phyloP scores from a whole-genome alignment of 2,329 filamentous ascomycete genomes.

The Fusarium cyanostomum region DNA sequence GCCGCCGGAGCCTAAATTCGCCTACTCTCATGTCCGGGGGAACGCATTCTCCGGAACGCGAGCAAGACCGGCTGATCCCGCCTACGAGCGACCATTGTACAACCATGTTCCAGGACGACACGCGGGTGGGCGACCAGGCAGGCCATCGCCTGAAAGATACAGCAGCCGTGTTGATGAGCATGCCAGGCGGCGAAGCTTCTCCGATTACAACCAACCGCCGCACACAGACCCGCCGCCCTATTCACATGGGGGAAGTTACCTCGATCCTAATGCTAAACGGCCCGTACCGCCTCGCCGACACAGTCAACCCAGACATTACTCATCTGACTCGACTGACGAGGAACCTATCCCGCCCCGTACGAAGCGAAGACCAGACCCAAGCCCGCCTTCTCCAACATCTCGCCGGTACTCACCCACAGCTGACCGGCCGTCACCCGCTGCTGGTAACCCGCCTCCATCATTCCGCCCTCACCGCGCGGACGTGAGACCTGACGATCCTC shows the following conservation, averaged over 20 bases:
- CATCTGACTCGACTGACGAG: conserved; percentile 55
- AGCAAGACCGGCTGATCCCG: conserved; percentile 44
- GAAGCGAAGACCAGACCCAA: conserved; percentile 40
- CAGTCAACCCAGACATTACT: conserved; percentile 59
- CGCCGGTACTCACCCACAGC: conserved; percentile 48
- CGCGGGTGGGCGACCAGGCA: conserved; percentile 44
- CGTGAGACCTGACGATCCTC: conserved; percentile 47
- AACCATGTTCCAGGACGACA: conserved; percentile 54
- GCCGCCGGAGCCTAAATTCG: conserved; percentile 48
- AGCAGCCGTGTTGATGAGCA: conserved; percentile 53
- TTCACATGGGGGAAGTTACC: conserved; percentile 44
- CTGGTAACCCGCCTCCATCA: conserved; percentile 35
- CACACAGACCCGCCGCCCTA: conserved; percentile 44
- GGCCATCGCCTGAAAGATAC: conserved; percentile 48
- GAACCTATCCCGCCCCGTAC: conserved; percentile 46
- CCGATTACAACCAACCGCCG: conserved; percentile 57
- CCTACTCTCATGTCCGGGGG: conserved; percentile 49
- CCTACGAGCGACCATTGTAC: conserved; percentile 51
- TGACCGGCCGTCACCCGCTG: conserved; percentile 43
- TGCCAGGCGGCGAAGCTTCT: conserved; percentile 60
- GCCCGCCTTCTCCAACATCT: conserved; percentile 42
- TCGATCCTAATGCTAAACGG: conserved; percentile 48
- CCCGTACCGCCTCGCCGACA: conserved; percentile 54
- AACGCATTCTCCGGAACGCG: conserved; percentile 45
- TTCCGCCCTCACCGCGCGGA: conserved; percentile 49